Conservation (phyloP, 2,329 filamentous ascomycete species). For the Penicillium sp. region DNA sequence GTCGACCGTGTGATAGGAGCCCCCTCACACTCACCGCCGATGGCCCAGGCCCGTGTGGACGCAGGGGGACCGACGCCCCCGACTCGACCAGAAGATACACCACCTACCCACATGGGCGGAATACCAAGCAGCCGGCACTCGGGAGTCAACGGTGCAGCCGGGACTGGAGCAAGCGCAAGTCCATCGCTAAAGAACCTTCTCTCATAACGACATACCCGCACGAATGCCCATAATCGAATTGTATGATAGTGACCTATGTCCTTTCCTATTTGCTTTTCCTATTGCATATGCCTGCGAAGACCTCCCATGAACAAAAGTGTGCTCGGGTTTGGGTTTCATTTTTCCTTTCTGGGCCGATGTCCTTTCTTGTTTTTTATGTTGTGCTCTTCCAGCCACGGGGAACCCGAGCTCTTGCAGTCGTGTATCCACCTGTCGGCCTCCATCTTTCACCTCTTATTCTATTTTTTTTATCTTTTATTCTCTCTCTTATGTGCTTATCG, state of each 20-base stretch:
- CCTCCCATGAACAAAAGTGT: slow-evolving; percentile 9
- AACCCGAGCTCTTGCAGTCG: not conserved
- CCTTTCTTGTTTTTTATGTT: slow-evolving; percentile 1
- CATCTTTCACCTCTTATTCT: not conserved
- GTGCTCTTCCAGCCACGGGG: not conserved
- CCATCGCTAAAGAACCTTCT: slow-evolving; percentile 73
- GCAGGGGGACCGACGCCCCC: slow-evolving; percentile 37
- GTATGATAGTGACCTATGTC: slow-evolving; percentile 20
- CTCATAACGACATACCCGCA: slow-evolving; percentile 47
- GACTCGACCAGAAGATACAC: slow-evolving; percentile 31
- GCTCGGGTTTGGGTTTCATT: not conserved
- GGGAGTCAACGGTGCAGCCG: slow-evolving; percentile 29
- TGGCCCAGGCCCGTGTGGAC: slow-evolving; percentile 36
- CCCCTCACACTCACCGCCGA: slow-evolving; percentile 37
- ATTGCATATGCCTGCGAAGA: slow-evolving; percentile 15
- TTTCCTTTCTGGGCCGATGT: slow-evolving; percentile 1
- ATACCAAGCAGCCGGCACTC: slow-evolving; percentile 30
- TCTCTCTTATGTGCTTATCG: slow-evolving; percentile 12
- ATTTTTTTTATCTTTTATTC: not conserved
- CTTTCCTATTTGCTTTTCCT: slow-evolving; percentile 16
- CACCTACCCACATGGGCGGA: slow-evolving; percentile 24
- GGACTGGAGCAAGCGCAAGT: slow-evolving; percentile 69
- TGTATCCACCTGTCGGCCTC: not conserved
- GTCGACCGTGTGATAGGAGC: slow-evolving; percentile 38
- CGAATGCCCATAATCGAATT: slow-evolving; percentile 6